Conservation (phyloP, 1,139 yeast species). For the Magnusiomyces ingens region DNA sequence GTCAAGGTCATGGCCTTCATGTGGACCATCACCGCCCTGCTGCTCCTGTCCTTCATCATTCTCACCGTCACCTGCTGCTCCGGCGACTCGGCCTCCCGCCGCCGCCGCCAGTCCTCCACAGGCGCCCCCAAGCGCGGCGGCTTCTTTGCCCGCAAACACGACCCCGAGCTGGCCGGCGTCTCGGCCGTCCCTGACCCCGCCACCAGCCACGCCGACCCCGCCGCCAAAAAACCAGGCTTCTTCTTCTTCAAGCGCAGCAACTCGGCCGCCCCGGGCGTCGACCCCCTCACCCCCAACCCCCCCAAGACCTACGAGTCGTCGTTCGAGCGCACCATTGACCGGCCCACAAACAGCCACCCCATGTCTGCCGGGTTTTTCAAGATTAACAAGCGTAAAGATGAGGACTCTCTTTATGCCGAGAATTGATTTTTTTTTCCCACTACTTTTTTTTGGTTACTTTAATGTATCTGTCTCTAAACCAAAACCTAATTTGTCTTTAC, state of each 20-base stretch:
- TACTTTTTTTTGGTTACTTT: not conserved
- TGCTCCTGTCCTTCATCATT: slow-evolving; percentile 34
- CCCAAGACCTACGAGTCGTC: slow-evolving; percentile 12
- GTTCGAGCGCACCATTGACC: slow-evolving; percentile 11
- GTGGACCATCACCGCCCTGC: slow-evolving; percentile 54
- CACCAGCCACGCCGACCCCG: too few relatives aligned
- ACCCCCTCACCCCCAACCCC: slow-evolving; percentile 1
- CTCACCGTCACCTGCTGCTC: slow-evolving; percentile 25
- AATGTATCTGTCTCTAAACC: too few relatives aligned
- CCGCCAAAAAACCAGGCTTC: too few relatives aligned
- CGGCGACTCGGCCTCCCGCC: slow-evolving; percentile 19
- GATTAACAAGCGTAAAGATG: not conserved
- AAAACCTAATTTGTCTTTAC: too few relatives aligned
- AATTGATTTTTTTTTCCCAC: too few relatives aligned
- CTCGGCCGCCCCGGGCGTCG: too few relatives aligned
- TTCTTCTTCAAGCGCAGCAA: too few relatives aligned
- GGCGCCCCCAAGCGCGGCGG: too few relatives aligned
- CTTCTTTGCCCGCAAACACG: too few relatives aligned
- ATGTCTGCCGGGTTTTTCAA: not conserved
- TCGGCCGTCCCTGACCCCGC: too few relatives aligned
- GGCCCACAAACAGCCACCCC: not conserved
- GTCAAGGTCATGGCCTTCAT: slow-evolving; percentile 53
- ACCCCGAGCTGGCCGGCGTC: too few relatives aligned
- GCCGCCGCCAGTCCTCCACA: not conserved
- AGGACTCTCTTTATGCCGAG: too few relatives aligned